Conservation (phyloP, 2,329 filamentous ascomycete genomes). For the Alternaria sp. region DNA sequence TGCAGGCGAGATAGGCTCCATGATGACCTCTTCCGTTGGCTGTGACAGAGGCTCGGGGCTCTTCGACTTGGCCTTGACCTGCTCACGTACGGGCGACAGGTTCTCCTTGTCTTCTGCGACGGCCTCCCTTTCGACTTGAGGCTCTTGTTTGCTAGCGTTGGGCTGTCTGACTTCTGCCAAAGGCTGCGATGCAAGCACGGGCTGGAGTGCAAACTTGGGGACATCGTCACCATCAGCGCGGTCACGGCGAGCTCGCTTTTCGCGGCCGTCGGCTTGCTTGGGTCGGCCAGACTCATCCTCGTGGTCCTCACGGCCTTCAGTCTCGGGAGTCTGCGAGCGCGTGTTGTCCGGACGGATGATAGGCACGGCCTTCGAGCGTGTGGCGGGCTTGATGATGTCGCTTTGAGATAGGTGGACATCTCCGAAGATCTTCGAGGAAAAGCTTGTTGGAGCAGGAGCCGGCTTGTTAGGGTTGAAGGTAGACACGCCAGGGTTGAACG, state of each 20-base stretch:
- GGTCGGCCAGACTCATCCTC: conserved; percentile 68
- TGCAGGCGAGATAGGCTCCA: conserved; percentile 17
- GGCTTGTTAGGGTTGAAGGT: conserved; percentile 31
- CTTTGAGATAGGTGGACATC: conserved; percentile 61
- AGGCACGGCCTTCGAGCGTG: conserved; percentile 82
- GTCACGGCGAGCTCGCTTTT: conserved; percentile 75
- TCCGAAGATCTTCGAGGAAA: conserved; percentile 46
- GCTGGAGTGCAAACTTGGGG: conserved; percentile 70
- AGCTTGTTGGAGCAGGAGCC: conserved; percentile 32
- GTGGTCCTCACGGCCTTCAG: conserved; percentile 36
- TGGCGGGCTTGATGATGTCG: conserved; percentile 69
- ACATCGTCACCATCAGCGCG: conserved; percentile 74
- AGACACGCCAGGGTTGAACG: conserved; percentile 62
- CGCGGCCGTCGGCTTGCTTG: conserved; percentile 69
- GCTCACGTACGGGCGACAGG: conserved; percentile 35
- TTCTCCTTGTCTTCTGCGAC: conserved; percentile 48
- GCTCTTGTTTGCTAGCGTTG: conserved; percentile 29
- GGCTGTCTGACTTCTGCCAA: conserved; percentile 36
- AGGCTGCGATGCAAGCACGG: conserved; percentile 48
- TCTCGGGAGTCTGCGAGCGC: conserved; percentile 51
- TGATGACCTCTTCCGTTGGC: conserved; percentile 10
- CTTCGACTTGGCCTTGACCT: conserved; percentile 32
- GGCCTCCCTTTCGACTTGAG: conserved; percentile 29
- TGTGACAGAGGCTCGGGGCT: conserved; percentile 33
- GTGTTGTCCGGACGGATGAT: conserved; percentile 70